phyloP scores from a whole-genome alignment of 257 asterid genomes.

The Anisodus tanguticus region DNA sequence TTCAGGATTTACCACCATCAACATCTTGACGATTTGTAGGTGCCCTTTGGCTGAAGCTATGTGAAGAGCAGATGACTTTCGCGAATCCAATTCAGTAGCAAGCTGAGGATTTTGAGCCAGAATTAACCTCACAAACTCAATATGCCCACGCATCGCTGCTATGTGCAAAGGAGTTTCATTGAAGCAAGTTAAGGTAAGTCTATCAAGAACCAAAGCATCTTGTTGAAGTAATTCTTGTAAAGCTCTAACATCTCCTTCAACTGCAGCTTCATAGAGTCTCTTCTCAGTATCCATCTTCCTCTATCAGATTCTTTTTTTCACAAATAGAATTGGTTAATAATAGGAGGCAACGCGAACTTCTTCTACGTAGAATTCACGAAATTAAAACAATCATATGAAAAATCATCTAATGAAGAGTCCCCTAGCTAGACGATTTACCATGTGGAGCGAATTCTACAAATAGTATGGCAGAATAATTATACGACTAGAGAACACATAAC shows the following conservation, averaged over 20 bases:
- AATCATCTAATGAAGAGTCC: too few species aligned
- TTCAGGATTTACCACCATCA: constrained; percentile 43
- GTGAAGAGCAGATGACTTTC: constrained; percentile 52
- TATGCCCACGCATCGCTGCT: constrained; percentile 44
- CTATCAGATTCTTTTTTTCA: background rate
- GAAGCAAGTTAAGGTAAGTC: constrained; percentile 40
- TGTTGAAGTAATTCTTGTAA: constrained; percentile 37
- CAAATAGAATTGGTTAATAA: background rate
- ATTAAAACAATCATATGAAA: too few species aligned
- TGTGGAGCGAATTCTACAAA: too few species aligned
- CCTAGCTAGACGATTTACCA: too few species aligned
- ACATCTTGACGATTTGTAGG: constrained; percentile 31
- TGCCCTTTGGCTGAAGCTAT: constrained; percentile 49
- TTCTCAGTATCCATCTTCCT: constrained; percentile 35
- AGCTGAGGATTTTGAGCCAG: constrained; percentile 38
- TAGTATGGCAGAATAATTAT: too few species aligned
- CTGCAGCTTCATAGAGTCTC: constrained; percentile 48
- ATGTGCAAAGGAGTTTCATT: constrained; percentile 55
- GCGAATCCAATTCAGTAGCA: constrained; percentile 42
- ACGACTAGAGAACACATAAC: too few species aligned
- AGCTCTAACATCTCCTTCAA: constrained; percentile 31
- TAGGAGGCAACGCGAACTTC: too few species aligned
- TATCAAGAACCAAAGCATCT: constrained; percentile 46
- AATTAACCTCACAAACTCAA: constrained; percentile 39
- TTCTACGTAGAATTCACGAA: too few species aligned